Percentiles rank a stretch among this genome's conserved stretches.
These are phyloP conservation scores for Pholiota microspora DNA, from an alignment of 768 basidiomycete species.

Conservation along the genomic window DNA sequence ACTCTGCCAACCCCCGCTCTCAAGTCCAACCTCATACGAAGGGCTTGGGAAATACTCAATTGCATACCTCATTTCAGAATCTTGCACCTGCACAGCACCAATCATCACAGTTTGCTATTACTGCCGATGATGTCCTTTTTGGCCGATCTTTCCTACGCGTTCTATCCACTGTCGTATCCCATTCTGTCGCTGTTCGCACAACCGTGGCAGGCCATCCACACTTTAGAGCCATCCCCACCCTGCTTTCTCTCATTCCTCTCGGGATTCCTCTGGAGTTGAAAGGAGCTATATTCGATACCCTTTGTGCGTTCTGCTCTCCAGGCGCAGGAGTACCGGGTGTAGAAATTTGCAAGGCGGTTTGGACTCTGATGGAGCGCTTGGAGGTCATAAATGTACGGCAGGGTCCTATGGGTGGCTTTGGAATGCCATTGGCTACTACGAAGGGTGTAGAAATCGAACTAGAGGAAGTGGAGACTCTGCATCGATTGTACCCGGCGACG, in stretches of 20 bases:
- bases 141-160: constrained; percentile 82
- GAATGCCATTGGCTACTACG: constrained; percentile 48
- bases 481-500: constrained; percentile 83
- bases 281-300: constrained; percentile 76
- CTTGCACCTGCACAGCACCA: constrained; percentile 37
- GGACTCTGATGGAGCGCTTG: constrained; percentile 80
- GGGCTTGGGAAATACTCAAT: constrained; percentile 25
- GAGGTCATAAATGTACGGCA: constrained; percentile 80
- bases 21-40: constrained; percentile 42
- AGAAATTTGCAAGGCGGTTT: constrained; percentile 80
- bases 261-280: constrained; percentile 90
- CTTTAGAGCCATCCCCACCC: constrained; percentile 78
- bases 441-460: constrained; percentile 86
- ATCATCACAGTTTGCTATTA: constrained; percentile 47
- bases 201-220: constrained; percentile 74
- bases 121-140: constrained; percentile 72
- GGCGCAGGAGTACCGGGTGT: constrained; percentile 72
- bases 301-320: constrained; percentile 81
- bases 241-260: constrained; percentile 75
- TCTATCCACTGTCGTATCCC: constrained; percentile 68
- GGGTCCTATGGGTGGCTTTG: constrained; percentile 34
- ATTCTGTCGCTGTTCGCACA: constrained; percentile 76
- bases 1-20: constrained; percentile 44
- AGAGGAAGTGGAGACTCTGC: constrained; percentile 80
- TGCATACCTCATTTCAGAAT: constrained; percentile 32